Evolutionary conservation across 371 early-diverging fungal species (phyloP).

Genomic region (Actinomortierella wolfii): DNA sequence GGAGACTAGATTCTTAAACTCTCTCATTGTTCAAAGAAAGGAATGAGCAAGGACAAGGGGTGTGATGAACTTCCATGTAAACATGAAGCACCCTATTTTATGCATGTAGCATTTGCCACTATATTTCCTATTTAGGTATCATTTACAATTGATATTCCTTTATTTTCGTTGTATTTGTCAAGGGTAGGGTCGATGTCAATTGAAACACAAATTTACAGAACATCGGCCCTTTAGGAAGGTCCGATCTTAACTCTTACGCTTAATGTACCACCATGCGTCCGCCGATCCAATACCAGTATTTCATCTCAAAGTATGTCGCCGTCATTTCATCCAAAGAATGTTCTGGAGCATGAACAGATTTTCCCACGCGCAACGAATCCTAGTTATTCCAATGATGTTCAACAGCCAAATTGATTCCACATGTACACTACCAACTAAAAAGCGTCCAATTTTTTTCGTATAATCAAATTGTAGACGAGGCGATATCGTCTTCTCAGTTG

Average conservation of each 20-base stretch:
- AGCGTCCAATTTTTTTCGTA: not conserved
- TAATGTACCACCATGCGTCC: constrained; percentile 3
- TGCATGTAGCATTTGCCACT: too few species aligned
- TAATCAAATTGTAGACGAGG: constrained; percentile 19
- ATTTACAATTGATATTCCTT: not conserved
- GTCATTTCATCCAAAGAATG: too few species aligned
- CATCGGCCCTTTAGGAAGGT: not conserved
- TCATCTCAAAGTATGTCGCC: constrained; percentile 36
- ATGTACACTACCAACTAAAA: not conserved
- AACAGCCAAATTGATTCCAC: not conserved
- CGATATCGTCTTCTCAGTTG: constrained; percentile 38
- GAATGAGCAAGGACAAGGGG: too few species aligned
- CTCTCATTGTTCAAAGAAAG: too few species aligned
- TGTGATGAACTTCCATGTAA: too few species aligned
- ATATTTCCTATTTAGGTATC: too few species aligned
- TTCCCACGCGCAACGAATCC: not conserved
- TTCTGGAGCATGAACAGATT: too few species aligned
- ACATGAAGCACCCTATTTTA: too few species aligned
- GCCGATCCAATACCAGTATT: constrained; percentile 26
- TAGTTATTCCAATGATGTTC: not conserved
- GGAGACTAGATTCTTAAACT: too few species aligned
- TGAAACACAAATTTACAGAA: not conserved
- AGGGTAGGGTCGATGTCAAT: not conserved
- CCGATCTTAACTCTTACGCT: not conserved
- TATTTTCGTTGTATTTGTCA: not conserved